phyloP scores from a whole-genome alignment of 306 rosid genomes.

The Prunus kanzakura region DNA sequence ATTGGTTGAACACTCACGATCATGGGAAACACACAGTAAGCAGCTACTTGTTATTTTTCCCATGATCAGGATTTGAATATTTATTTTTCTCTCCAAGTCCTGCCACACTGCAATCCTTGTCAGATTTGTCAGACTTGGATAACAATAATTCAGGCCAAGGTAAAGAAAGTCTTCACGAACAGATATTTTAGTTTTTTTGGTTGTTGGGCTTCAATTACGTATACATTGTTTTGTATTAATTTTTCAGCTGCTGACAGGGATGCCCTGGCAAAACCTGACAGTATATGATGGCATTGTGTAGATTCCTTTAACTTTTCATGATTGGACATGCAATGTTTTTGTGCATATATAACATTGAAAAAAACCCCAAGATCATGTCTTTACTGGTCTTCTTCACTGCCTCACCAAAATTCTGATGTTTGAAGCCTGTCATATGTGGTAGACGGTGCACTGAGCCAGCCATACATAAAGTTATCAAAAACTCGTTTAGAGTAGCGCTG shows the following conservation, averaged over 20 bases:
- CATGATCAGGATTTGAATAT: neutral
- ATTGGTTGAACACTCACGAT: neutral
- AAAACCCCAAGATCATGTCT: no score
- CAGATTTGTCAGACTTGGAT: slow-evolving; percentile 1
- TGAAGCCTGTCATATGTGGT: no score
- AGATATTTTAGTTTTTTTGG: neutral
- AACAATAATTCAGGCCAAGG: slow-evolving; percentile 4
- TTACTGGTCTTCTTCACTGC: no score
- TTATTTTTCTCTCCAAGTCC: neutral
- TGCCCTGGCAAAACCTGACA: slow-evolving; percentile 4
- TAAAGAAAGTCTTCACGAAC: neutral
- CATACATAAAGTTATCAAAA: no score
- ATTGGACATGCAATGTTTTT: neutral
- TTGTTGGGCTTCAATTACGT: neutral
- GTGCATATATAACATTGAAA: neutral
- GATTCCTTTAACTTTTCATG: slow-evolving; percentile 2
- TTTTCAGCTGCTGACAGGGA: slow-evolving; percentile 15
- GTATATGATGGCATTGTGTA: neutral
- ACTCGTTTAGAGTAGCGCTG: no score
- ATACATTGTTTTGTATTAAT: neutral
- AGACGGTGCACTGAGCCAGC: no score
- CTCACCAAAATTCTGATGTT: neutral
- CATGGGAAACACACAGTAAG: neutral
- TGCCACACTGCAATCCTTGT: slow-evolving; percentile 1
- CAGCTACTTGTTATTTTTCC: neutral